Conservation (phyloP, 2,329 filamentous ascomycete species). For the Ramichloridium luteum region DNA sequence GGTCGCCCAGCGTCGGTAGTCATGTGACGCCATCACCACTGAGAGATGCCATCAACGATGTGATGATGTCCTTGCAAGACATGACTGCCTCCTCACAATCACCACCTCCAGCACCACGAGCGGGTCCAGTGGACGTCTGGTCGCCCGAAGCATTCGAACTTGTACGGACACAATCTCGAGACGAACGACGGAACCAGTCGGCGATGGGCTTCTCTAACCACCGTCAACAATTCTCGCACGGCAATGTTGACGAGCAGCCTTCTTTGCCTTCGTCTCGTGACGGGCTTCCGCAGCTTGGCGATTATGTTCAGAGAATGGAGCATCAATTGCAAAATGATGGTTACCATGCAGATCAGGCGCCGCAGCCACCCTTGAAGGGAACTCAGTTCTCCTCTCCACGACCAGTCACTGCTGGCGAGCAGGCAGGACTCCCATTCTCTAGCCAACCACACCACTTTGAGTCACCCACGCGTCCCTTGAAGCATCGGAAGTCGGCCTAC, state of each 20-base stretch:
- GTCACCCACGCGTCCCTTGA: constrained; percentile 29
- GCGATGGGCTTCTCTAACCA: constrained; percentile 54
- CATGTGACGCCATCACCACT: constrained; percentile 71
- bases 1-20: constrained; percentile 47
- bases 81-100: constrained; percentile 53
- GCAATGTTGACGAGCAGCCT: constrained; percentile 45
- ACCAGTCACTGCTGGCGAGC: constrained; percentile 18
- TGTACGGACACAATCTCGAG: constrained; percentile 30
- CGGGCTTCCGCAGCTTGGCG: constrained; percentile 60
- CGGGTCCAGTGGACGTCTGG: constrained; percentile 62
- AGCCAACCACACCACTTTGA: constrained; percentile 29
- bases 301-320: constrained; percentile 89
- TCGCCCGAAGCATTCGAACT: constrained; percentile 75
- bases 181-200: constrained; percentile 49
- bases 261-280: constrained; percentile 25
- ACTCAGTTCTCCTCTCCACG: constrained; percentile 16
- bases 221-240: constrained; percentile 15
- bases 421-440: constrained; percentile 17
- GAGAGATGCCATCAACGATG: constrained; percentile 91
- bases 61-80: constrained; percentile 87
- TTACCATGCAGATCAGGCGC: constrained; percentile 31
- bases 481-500: constrained; percentile 61
- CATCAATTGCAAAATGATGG: constrained; percentile 59
- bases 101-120: constrained; percentile 36
- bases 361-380: constrained; percentile 21